Conservation (phyloP, 108 stramenopile species). For the Epithemia pelagica region DNA sequence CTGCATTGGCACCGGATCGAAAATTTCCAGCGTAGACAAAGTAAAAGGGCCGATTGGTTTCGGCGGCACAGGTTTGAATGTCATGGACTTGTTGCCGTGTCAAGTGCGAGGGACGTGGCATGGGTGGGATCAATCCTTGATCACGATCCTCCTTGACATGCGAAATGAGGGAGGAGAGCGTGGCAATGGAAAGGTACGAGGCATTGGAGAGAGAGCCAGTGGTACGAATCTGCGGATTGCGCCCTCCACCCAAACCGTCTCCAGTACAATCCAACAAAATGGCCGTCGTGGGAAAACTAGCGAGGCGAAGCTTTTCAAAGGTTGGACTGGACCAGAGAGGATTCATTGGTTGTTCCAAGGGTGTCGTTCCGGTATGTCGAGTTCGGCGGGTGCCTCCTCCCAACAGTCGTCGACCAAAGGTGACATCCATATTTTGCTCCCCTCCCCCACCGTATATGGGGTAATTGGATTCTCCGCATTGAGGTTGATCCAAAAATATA, state of each 20-base stretch:
- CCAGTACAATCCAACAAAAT: slow-evolving; percentile 10
- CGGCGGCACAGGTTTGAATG: neutral
- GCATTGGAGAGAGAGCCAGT: no score
- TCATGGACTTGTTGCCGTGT: neutral
- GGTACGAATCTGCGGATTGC: no score
- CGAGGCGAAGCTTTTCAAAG: neutral
- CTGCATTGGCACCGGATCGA: neutral
- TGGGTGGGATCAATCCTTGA: slow-evolving; percentile 16
- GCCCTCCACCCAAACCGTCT: neutral
- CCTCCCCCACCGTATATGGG: slow-evolving; percentile 19
- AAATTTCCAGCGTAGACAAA: no score
- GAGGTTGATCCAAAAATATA: slow-evolving; percentile 27
- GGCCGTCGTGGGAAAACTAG: neutral
- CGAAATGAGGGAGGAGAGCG: no score
- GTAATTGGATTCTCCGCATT: slow-evolving; percentile 31
- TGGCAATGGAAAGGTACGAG: neutral
- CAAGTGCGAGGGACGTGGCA: neutral
- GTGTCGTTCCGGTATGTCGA: no score
- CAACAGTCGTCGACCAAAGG: slow-evolving; percentile 10
- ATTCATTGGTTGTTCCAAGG: neutral
- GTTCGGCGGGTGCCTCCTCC: no score
- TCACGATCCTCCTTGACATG: neutral
- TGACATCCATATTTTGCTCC: slow-evolving; percentile 1
- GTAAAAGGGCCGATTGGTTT: neutral
- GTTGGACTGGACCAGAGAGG: neutral